Evolutionary conservation across 2,329 filamentous ascomycete genomes (phyloP).

Genomic region (Grosmannia serpens): DNA sequence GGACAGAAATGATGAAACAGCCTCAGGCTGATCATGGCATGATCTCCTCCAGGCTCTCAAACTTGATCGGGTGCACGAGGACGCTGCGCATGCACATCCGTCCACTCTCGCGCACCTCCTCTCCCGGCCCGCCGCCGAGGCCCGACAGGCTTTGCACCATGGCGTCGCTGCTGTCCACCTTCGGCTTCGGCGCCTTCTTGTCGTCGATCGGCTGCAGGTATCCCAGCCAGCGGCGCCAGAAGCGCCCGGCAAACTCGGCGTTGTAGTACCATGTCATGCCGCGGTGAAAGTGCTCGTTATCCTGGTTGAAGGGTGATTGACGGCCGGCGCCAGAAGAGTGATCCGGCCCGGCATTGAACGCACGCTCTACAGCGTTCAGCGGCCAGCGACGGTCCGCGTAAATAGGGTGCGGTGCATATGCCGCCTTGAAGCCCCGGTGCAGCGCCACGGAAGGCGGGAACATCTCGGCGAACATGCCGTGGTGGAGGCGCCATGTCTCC

Average conservation of each 20-base stretch:
- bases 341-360: conserved; percentile 68
- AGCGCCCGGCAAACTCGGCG: conserved; percentile 60
- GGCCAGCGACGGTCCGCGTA: conserved; percentile 69
- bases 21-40: background rate
- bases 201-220: conserved; percentile 31
- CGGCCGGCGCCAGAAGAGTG: conserved; percentile 49
- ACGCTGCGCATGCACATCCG: conserved; percentile 71
- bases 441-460: conserved; percentile 60
- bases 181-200: background rate
- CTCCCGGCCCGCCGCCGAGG: conserved; percentile 31
- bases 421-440: conserved; percentile 67
- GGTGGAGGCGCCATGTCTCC: conserved; percentile 54
- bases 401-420: conserved; percentile 71
- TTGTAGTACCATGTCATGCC: conserved; percentile 82
- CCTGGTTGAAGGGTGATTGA: conserved; percentile 49
- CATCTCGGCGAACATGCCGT: conserved; percentile 72
- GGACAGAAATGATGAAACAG: background rate
- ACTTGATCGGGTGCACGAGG: conserved; percentile 73
- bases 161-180: conserved; percentile 32
- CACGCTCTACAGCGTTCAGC: conserved; percentile 54
- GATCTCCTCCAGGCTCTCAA: conserved; percentile 28
- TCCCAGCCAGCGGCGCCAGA: conserved; percentile 70
- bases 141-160: background rate
- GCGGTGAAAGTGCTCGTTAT: conserved; percentile 72
- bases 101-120: conserved; percentile 40